Conservation (phyloP, 2,329 filamentous ascomycete genomes). For the Sphaerulina vaccinii region DNA sequence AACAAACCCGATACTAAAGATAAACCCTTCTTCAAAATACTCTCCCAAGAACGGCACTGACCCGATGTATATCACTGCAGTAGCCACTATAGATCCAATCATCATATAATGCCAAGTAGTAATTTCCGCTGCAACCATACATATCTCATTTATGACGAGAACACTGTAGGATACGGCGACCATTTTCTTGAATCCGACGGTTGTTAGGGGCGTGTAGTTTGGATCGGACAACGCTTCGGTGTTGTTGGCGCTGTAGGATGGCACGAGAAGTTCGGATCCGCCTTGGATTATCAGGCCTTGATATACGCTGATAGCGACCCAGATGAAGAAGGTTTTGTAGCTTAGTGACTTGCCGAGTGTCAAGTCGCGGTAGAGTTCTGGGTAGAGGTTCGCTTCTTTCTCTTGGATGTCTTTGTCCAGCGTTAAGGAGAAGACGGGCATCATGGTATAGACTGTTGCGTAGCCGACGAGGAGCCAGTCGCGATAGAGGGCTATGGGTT, state of each 20-base stretch:
- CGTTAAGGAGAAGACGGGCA: slow-evolving; percentile 87
- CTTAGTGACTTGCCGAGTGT: slow-evolving; percentile 81
- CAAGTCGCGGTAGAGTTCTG: slow-evolving; percentile 96
- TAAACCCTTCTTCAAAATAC: slow-evolving; percentile 85
- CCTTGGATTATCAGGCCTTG: slow-evolving; percentile 95
- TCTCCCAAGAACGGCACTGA: slow-evolving; percentile 80
- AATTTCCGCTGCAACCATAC: slow-evolving; percentile 96
- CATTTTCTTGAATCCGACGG: slow-evolving; percentile 55
- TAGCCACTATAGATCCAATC: slow-evolving; percentile 80
- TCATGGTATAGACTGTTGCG: slow-evolving; percentile 91
- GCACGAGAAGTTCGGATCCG: slow-evolving; percentile 82
- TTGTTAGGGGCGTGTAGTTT: slow-evolving; percentile 22
- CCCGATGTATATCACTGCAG: slow-evolving; percentile 74
- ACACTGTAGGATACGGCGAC: slow-evolving; percentile 90
- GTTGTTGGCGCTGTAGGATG: slow-evolving; percentile 54
- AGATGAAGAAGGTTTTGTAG: slow-evolving; percentile 93
- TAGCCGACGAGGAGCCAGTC: slow-evolving; percentile 98
- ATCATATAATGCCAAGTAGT: slow-evolving; percentile 96
- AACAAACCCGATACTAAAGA: slow-evolving; percentile 76
- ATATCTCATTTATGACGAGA: slow-evolving; percentile 86
- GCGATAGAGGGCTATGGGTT: slow-evolving; percentile 90
- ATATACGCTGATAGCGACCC: slow-evolving; percentile 93
- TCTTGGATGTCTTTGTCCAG: slow-evolving; percentile 95
- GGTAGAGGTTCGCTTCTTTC: slow-evolving; percentile 88
- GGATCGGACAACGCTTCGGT: slow-evolving; percentile 18